Evolutionary conservation across 257 asterid species (phyloP).

Genomic region (Apocynum venetum): DNA sequence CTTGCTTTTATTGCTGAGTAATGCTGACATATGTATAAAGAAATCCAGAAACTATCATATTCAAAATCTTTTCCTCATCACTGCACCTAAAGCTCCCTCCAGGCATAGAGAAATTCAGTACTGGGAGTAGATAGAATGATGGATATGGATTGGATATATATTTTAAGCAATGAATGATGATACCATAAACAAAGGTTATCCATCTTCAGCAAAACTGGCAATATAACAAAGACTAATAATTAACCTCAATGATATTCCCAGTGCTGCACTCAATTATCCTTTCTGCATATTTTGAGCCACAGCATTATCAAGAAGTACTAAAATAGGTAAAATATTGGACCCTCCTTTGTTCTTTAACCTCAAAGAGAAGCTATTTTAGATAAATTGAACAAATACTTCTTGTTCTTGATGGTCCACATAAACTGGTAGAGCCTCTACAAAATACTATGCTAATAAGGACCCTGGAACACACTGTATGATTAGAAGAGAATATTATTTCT

Average conservation of each 20-base stretch:
- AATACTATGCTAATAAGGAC: not conserved
- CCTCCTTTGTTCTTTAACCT: not conserved
- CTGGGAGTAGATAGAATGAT: not conserved
- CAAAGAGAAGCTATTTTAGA: not conserved
- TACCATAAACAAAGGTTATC: not conserved
- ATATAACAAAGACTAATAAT: not conserved
- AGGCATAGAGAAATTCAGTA: not conserved
- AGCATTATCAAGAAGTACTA: not conserved
- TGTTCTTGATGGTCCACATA: not conserved
- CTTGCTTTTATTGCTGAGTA: not conserved
- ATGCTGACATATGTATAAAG: not conserved
- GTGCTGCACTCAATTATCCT: not conserved
- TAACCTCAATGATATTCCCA: not conserved
- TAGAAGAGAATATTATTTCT: not conserved
- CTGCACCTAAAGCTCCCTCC: constrained; percentile 1
- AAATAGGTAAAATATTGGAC: not conserved
- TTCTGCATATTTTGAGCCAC: not conserved
- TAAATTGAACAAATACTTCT: not conserved
- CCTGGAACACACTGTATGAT: not conserved
- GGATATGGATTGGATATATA: not conserved
- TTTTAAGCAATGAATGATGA: not conserved
- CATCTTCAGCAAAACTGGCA: not conserved
- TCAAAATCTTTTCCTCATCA: not conserved
- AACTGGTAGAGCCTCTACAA: not conserved
- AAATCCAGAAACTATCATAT: not conserved